These are phyloP conservation scores for Dendrocalamus sinicus DNA, from an alignment of 176 grass and related monocot species.

Conservation along the genomic window DNA sequence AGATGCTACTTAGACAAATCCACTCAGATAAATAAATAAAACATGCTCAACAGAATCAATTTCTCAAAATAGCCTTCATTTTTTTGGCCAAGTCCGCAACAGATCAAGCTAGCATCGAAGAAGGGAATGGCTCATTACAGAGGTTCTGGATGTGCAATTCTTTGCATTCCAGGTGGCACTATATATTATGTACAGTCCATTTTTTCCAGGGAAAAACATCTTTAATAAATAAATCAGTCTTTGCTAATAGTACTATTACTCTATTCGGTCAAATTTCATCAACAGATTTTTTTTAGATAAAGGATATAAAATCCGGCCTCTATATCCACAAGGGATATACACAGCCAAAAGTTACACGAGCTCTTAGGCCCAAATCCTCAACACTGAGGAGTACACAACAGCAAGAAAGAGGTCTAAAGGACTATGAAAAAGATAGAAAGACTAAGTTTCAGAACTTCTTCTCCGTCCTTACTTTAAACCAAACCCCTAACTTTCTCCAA, in stretches of 20 bases:
- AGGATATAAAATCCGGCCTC: no score
- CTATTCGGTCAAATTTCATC: neutral
- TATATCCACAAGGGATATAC: no score
- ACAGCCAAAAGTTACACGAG: no score
- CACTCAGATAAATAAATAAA: neutral
- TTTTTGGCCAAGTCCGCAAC: neutral
- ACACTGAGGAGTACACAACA: no score
- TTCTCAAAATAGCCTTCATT: neutral
- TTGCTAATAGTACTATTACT: neutral
- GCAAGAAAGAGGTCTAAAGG: no score
- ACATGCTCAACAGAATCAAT: neutral
- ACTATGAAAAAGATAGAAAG: no score
- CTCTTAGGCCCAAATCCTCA: no score
- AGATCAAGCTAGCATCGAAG: neutral
- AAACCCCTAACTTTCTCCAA: no score
- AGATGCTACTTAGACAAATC: neutral
- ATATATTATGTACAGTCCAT: neutral
- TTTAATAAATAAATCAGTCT: constrained; percentile 5
- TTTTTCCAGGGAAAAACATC: neutral
- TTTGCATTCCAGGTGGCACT: neutral
- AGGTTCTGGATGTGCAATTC: neutral
- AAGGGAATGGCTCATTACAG: neutral
- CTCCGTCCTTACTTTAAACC: no score
- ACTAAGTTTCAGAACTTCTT: no score
- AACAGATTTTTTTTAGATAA: no score